A percentile compares a stretch with the other conserved stretches of the same genome.
phyloP scores from a whole-genome alignment of 1,284 basidiomycete genomes.

The Ganoderma lingzhi region DNA sequence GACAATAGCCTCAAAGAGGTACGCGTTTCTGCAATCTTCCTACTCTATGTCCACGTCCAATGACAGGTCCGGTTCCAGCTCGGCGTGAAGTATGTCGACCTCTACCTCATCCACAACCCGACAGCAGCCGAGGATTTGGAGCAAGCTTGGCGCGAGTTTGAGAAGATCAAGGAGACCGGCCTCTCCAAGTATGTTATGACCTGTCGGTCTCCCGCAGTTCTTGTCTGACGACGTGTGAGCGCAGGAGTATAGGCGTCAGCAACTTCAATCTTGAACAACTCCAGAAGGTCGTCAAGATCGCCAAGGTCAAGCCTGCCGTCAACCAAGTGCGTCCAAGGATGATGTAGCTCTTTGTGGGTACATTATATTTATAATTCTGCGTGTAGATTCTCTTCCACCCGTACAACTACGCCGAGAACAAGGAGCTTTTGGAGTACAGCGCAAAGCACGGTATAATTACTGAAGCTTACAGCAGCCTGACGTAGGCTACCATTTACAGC shows the following conservation, averaged over 20 bases:
- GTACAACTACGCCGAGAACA: constrained; percentile 67
- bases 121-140: constrained; percentile 50
- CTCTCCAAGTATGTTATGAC: constrained; percentile 56
- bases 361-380: no score
- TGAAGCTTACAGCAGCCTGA: constrained; percentile 76
- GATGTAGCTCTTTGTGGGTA: no score
- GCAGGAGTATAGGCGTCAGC: constrained; percentile 79
- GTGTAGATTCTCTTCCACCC: constrained; percentile 71
- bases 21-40: constrained; percentile 24
- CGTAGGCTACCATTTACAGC: constrained; percentile 45
- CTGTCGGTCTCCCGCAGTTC: not conserved
- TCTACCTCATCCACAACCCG: constrained; percentile 75
- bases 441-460: constrained; percentile 66
- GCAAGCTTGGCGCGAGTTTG: constrained; percentile 69
- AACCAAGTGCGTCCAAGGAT: constrained; percentile 61
- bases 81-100: constrained; percentile 71
- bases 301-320: constrained; percentile 69
- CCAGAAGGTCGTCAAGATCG: constrained; percentile 59
- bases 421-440: constrained; percentile 64
- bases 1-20: constrained; percentile 66
- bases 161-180: constrained; percentile 62
- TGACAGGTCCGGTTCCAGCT: constrained; percentile 48
- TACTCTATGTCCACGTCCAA: no score
- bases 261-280: constrained; percentile 71
- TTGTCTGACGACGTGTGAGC: not conserved